Evolutionary conservation across 106 monocot species (phyloP), one percentile per base, ranked within the genome.

Genomic region (Dendrobium officinale): DNA sequence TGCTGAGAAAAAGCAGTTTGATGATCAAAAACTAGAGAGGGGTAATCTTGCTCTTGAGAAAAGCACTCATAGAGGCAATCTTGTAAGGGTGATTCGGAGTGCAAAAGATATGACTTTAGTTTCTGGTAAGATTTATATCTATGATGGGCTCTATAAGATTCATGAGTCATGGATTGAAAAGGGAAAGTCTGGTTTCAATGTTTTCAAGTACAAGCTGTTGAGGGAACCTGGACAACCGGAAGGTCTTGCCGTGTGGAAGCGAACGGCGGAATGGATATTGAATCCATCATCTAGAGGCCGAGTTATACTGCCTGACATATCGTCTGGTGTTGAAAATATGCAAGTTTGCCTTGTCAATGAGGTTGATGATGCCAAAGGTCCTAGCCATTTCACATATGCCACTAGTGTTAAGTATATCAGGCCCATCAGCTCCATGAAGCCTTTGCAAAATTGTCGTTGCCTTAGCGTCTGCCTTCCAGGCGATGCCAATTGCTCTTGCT

Each of bases 41-140:
- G 94, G 92, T 76, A 97, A 97, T 77, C 94, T 94, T 84, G 96
- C 96, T 51, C 67, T 97, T n/a, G 89, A 92, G 77, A 87, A 87
- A 72, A 97, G 96, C 79, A 79, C 79, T 22, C 84, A 86, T 66
- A 55, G 81, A 73, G 78, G 79, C 15, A 92, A 87, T 75, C 45
- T 56, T n/a, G 84, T 97, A n/a, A 81, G 94, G 83, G 96, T 97
- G 70, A 80, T 92, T n/a, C 83, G 94, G 20, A 89, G 92, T 61
- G 81, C 86, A 55, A 90, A 88, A 81, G 92, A 92, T 83, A 41
- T 73, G 45, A 85, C 15, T 31, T 45, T 33, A 29, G 59, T 33
- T 31, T 81, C 73, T 70, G 86, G 87, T 6, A 94, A 86, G 75
- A 88, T 97, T 67, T 97, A 97, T 72, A 79, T 87, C 74, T 97